phyloP scores from a whole-genome alignment of 257 asterid species.

The Capsicum baccatum region DNA sequence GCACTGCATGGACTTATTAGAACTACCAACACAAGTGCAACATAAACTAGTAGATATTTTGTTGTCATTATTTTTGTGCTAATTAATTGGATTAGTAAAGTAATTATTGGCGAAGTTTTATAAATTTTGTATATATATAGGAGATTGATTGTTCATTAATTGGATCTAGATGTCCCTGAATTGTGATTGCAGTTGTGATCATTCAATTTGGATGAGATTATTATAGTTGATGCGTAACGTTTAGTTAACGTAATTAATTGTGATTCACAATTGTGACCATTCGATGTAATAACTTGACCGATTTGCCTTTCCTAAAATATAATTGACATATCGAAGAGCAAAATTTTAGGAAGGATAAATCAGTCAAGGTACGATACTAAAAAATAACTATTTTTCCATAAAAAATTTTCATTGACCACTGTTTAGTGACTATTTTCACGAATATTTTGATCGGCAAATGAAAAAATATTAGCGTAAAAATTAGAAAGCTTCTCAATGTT shows the following conservation, averaged over 20 bases:
- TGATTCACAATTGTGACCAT: background rate
- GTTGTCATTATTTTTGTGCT: background rate
- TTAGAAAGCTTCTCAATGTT: too few relatives aligned
- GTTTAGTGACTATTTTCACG: too few relatives aligned
- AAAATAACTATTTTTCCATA: too few relatives aligned
- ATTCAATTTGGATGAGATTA: conserved; percentile 2
- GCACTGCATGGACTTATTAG: background rate
- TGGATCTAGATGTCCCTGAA: background rate
- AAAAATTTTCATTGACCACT: too few relatives aligned
- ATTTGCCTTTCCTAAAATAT: background rate
- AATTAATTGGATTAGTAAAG: background rate
- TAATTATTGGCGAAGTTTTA: too few relatives aligned
- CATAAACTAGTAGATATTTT: background rate
- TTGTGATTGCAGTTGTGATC: background rate
- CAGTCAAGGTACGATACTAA: too few relatives aligned
- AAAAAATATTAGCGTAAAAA: too few relatives aligned
- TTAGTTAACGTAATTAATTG: background rate
- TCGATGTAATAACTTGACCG: background rate
- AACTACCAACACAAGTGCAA: background rate
- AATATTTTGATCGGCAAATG: too few relatives aligned
- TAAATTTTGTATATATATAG: too few relatives aligned
- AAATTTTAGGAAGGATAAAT: background rate
- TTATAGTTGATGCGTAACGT: background rate
- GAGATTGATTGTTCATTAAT: too few relatives aligned
- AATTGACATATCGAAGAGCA: background rate